Evolutionary conservation across 2,329 filamentous ascomycete species (phyloP), one percentile per base, ranked within the genome.

Genomic region (Sclerotinia borealis): DNA sequence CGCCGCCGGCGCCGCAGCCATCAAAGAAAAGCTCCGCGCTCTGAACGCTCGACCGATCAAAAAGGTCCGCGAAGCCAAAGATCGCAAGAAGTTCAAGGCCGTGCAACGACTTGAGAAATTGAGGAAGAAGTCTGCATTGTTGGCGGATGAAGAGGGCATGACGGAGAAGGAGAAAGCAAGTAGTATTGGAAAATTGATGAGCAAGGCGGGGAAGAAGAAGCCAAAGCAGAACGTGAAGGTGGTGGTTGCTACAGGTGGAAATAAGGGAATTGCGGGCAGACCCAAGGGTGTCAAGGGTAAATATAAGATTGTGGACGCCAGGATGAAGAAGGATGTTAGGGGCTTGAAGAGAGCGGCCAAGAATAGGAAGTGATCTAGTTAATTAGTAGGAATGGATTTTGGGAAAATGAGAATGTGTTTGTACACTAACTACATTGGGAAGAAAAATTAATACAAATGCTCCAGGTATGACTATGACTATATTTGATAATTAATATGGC

Each of bases 1-100:
- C 58, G 95, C 95, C 71, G 92, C 92, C 39, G 96, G 90, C 0
- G 93, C 93, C 0, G 83, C 85, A 17, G 95, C 95, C 2, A 97
- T 99, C 80, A 93, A 95, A 76, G 93, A 97, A 73, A 99, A 99
- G 79, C 75, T 90, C 74, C 89, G 93, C 37, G 93, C 95, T 0
- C 85, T 96, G 71, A 98, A 99, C 75, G 95, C 93, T 9, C 87
- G 95, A 37, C 95, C 95, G 0, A 98, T 98, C 85, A 99, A 99
- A 84, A 99, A 99, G 81, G 95, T 99, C 37, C 89, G 91, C 70
- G 95, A 99, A 78, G 95, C 95, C 29, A 93, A 96, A 78, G 93
- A 93, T 41, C 85, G 95, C 65, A 99, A 99, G 87, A 98, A 97
- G 80, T 89, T 96, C 77, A 96, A 96, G 83, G 88, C 93, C 10